A percentile compares a stretch with the other conserved stretches of the same genome.
phyloP scores from a whole-genome alignment of 225 moss, liverwort and hornwort genomes.

The Antitrichia curtipendula region DNA sequence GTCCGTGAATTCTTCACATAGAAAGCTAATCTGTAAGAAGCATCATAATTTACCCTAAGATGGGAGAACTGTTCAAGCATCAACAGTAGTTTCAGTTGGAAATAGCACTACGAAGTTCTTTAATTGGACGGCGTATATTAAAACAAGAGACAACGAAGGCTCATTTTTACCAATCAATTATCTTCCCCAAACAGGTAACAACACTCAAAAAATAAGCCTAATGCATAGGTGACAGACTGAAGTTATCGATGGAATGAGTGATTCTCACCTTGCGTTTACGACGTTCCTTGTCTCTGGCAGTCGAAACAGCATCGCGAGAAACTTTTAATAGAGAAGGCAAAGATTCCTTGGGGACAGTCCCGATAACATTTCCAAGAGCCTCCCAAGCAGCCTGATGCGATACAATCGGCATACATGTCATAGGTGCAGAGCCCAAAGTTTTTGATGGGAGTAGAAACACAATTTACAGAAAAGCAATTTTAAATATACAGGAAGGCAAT shows the following conservation, averaged over 20 bases:
- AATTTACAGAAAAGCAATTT: background rate
- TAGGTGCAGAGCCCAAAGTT: background rate
- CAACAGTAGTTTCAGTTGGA: background rate
- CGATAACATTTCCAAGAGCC: slow-evolving; percentile 70
- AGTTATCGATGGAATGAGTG: background rate
- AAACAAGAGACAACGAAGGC: background rate
- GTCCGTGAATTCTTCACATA: background rate
- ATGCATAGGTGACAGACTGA: background rate
- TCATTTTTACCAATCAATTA: background rate
- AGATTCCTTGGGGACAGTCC: slow-evolving; percentile 66
- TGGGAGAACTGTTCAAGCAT: background rate
- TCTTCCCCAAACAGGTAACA: background rate
- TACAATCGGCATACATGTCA: background rate
- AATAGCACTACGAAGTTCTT: background rate
- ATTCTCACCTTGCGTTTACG: slow-evolving; percentile 80
- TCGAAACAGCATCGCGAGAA: slow-evolving; percentile 92
- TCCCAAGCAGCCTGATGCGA: slow-evolving; percentile 79
- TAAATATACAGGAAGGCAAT: background rate
- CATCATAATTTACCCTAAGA: background rate
- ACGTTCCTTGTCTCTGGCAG: slow-evolving; percentile 92
- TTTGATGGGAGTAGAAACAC: background rate
- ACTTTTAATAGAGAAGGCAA: slow-evolving; percentile 72
- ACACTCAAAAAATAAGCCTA: background rate
- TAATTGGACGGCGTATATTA: background rate
- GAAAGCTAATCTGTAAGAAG: background rate